Base-by-base conservation (phyloP, 2,329 filamentous ascomycete species). In the Cordyceps javanica region DNA sequence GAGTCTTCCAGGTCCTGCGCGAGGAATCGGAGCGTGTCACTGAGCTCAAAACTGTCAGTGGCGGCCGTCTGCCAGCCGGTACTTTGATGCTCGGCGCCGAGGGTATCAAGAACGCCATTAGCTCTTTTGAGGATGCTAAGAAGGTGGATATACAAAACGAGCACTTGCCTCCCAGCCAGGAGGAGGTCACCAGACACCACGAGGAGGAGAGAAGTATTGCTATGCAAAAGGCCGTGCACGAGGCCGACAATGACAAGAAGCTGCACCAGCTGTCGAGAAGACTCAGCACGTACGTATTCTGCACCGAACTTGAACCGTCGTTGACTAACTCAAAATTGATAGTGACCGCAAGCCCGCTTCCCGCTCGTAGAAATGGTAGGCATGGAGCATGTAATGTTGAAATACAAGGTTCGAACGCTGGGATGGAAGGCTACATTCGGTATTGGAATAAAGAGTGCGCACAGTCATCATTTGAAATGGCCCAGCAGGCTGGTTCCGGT, bases 131-230 rank as follows among this genome's bases (percentile, higher is more conserved):
- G 72, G 94, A 99, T 72, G 94, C 94, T 16, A 83, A 91, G 62
- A 97, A 97, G 79, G 92, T 99, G 50, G 94, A 99, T 76, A 69
- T 97, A 62, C 92, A 97, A 76, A 99, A 99, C 72, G 94, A 99
- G 76, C 84, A 91, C 62, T 79, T 99, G 62, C 94, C 94, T 51
- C 94, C 94, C 0, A 94, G 85, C 62, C 89, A 94, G 61, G 93
- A 97, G 50, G 94, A 99, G 73, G 92, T 97, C 21, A 82, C 86
- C 62, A 87, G 87, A 73, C 90, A 88, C 71, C 90, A 87, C 61
- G 89, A 91, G 68, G 88, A 90, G 68, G 91, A 91, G 66, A 82
- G 89, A 69, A 83, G 87, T 63, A 85, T 89, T 68, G 94, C 94
- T 14, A 76, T 99, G 63, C 88, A 95, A 75, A 86, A 91, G 70